These are phyloP conservation scores for Colletotrichum ledebouriae DNA, from an alignment of 2,329 filamentous ascomycete genomes.

Conservation along the genomic window DNA sequence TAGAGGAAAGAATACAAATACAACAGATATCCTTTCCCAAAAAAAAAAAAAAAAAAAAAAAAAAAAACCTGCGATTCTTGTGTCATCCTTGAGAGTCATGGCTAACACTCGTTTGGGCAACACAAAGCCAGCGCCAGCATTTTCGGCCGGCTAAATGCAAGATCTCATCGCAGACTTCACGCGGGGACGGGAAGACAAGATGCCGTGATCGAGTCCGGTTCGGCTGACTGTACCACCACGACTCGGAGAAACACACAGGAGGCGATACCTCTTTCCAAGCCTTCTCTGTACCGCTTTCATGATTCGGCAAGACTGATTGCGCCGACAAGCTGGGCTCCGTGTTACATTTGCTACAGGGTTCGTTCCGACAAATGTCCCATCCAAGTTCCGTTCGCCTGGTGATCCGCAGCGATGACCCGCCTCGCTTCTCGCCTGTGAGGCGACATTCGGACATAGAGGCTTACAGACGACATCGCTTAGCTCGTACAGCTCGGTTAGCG, in stretches of 20 bases:
- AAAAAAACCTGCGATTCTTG: background rate
- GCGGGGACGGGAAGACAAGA: too few relatives aligned
- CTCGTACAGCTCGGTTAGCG: conserved; percentile 34
- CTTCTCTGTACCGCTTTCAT: background rate
- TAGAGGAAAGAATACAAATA: background rate
- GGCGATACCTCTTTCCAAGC: background rate
- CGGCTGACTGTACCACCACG: too few relatives aligned
- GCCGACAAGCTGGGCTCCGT: conserved; percentile 22
- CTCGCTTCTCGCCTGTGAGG: conserved; percentile 19
- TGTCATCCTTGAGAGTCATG: background rate
- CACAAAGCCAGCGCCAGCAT: too few relatives aligned
- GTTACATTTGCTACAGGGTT: conserved; percentile 18
- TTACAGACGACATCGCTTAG: conserved; percentile 33
- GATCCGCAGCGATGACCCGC: conserved; percentile 20
- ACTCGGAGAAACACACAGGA: too few relatives aligned
- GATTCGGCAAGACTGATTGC: conserved; percentile 10
- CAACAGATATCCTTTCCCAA: background rate
- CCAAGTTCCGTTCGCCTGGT: background rate
- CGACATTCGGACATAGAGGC: background rate
- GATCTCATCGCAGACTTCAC: too few relatives aligned
- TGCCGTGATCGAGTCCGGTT: too few relatives aligned
- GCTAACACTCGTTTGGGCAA: background rate
- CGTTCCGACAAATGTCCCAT: background rate
- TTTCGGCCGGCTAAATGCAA: too few relatives aligned
- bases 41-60: too few relatives aligned